A percentile compares a stretch with the other conserved stretches of the same genome.
Evolutionary conservation across 202 grass and related monocot species (phyloP).

Genomic region (Dendrocalamus latiflorus): DNA sequence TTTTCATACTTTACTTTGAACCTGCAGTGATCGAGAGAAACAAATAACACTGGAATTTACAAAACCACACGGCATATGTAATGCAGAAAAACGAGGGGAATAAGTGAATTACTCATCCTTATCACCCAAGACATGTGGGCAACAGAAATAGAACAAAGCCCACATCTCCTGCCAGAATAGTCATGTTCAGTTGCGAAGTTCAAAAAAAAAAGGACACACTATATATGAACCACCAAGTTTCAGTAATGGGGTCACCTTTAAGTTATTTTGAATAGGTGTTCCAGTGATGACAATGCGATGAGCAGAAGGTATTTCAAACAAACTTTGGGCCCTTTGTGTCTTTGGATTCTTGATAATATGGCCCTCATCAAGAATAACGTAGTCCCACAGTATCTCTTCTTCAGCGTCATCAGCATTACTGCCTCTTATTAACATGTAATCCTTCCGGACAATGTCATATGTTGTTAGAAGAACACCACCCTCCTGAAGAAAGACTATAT

Average conservation of each 20-base stretch:
- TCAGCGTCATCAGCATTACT: constrained; percentile 42
- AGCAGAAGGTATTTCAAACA: constrained; percentile 75
- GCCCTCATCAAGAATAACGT: constrained; percentile 84
- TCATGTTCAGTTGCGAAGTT: neutral
- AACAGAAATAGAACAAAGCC: constrained; percentile 93
- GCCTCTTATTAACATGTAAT: constrained; percentile 73
- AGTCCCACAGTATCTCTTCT: constrained; percentile 69
- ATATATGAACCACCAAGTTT: neutral
- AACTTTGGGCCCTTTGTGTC: constrained; percentile 79
- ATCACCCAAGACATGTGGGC: constrained; percentile 76
- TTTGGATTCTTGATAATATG: constrained; percentile 95
- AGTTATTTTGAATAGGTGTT: constrained; percentile 91
- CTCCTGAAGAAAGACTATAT: constrained; percentile 38
- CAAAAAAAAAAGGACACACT: neutral
- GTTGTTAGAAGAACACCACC: constrained; percentile 85
- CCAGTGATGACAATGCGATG: constrained; percentile 90
- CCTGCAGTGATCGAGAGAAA: constrained; percentile 30
- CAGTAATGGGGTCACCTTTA: constrained; percentile 49
- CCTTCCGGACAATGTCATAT: constrained; percentile 89
- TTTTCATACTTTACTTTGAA: constrained; percentile 81
- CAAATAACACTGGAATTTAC: constrained; percentile 10
- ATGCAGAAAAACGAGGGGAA: constrained; percentile 1
- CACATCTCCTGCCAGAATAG: constrained; percentile 77
- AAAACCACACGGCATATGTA: neutral
- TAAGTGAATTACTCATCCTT: constrained; percentile 60